Evolutionary conservation across 1,139 yeast genomes (phyloP).

Genomic region (Candida tetrigidarum): DNA sequence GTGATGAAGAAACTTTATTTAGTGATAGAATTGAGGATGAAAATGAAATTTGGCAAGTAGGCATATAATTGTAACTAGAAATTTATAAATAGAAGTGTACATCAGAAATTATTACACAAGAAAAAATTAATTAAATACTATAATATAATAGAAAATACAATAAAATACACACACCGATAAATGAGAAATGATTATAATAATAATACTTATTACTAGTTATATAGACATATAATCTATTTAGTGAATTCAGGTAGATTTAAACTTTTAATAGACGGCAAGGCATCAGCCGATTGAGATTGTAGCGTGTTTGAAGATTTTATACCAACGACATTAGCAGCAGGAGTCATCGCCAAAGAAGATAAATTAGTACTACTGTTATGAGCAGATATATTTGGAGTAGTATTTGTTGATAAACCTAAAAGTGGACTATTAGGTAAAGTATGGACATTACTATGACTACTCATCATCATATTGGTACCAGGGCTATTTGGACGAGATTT

Average conservation of each 20-base stretch:
- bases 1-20: constrained; percentile 84
- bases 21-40: constrained; percentile 90
- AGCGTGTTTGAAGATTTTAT: constrained; percentile 10
- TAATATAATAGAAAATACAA: background rate
- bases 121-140: background rate
- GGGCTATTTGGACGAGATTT: constrained; percentile 78
- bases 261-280: constrained; percentile 54
- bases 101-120: background rate
- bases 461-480: constrained; percentile 13
- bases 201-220: too few relatives aligned
- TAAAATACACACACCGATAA: too few relatives aligned
- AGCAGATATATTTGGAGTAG: constrained; percentile 50
- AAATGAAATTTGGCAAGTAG: constrained; percentile 85
- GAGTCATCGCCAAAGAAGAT: constrained; percentile 36
- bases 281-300: constrained; percentile 18
- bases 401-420: constrained; percentile 43
- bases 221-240: constrained; percentile 4
- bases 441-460: constrained; percentile 33
- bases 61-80: constrained; percentile 33
- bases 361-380: constrained; percentile 51
- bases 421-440: constrained; percentile 66
- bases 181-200: too few relatives aligned
- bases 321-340: constrained; percentile 14
- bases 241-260: constrained; percentile 34
- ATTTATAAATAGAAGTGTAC: background rate